A percentile compares a stretch with the other conserved stretches of the same genome.
Evolutionary conservation across 345 rosid genomes (phyloP).

Genomic region (Hypericum perforatum): DNA sequence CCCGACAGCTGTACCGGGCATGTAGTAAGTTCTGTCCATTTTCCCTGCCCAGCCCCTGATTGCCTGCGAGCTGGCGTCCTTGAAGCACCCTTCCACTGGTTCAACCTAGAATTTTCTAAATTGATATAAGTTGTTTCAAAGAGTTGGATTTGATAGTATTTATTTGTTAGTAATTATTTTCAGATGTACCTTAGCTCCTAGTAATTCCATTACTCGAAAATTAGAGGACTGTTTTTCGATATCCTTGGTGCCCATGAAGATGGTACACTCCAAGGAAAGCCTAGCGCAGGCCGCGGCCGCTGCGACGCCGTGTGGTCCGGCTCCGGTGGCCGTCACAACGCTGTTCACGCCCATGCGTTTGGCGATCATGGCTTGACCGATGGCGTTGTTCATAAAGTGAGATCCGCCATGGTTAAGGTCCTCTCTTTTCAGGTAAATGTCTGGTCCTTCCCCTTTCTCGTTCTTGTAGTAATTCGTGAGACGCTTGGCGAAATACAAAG

Average conservation of each 20-base stretch:
- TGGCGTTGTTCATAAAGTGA: slow-evolving; percentile 81
- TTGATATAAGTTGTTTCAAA: too few species aligned
- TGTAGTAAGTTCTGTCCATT: slow-evolving; percentile 36
- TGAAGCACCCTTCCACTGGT: slow-evolving; percentile 49
- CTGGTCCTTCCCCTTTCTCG: slow-evolving; percentile 48
- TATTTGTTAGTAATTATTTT: too few species aligned
- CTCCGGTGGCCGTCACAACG: slow-evolving; percentile 67
- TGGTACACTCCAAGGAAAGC: slow-evolving; percentile 46
- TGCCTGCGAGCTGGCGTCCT: slow-evolving; percentile 70
- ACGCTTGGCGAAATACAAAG: slow-evolving; percentile 59
- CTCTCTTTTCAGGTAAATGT: slow-evolving; percentile 75
- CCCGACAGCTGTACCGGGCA: slow-evolving; percentile 61
- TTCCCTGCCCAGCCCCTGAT: slow-evolving; percentile 53
- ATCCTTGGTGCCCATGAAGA: slow-evolving; percentile 63
- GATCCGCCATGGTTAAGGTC: slow-evolving; percentile 76
- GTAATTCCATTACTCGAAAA: slow-evolving; percentile 44
- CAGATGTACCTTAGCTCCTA: slow-evolving; percentile 55
- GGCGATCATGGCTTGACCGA: slow-evolving; percentile 79
- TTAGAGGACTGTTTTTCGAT: slow-evolving; percentile 57
- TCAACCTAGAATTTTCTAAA: slow-evolving; percentile 24
- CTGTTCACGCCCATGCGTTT: slow-evolving; percentile 50
- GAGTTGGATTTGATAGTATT: too few species aligned
- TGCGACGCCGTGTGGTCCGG: slow-evolving; percentile 89
- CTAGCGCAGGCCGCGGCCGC: slow-evolving; percentile 84
- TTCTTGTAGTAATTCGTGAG: slow-evolving; percentile 58